A percentile compares a stretch with the other conserved stretches of the same genome.
These are phyloP conservation scores for Neopestalotiopsis clavispora DNA, from an alignment of 2,329 filamentous ascomycete genomes.

Conservation along the genomic window DNA sequence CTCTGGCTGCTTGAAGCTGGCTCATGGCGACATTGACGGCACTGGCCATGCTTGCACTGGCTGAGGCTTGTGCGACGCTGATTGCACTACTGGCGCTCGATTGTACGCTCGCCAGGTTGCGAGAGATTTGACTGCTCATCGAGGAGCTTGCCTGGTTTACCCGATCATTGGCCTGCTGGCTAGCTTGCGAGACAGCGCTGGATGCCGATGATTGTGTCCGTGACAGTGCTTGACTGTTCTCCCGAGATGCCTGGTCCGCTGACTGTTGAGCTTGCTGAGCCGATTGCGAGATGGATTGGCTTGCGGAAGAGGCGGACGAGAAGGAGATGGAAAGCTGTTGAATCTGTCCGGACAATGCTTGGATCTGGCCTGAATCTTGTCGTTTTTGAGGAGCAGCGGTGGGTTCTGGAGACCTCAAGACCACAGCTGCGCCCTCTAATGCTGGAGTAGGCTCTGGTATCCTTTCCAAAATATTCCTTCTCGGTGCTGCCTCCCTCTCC, in stretches of 20 bases:
- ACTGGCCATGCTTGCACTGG: slow-evolving; percentile 59
- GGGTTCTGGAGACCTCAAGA: slow-evolving; percentile 27
- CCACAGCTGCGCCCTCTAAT: slow-evolving; percentile 27
- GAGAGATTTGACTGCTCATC: slow-evolving; percentile 35
- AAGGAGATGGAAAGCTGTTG: slow-evolving; percentile 35
- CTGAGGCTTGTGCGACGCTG: slow-evolving; percentile 55
- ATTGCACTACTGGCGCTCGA: slow-evolving; percentile 45
- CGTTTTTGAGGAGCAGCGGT: slow-evolving; percentile 31
- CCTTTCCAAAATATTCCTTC: slow-evolving; percentile 24
- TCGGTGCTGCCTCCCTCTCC: slow-evolving; percentile 19
- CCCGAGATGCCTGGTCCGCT: slow-evolving; percentile 33
- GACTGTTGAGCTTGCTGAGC: slow-evolving; percentile 34
- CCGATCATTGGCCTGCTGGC: slow-evolving; percentile 29
- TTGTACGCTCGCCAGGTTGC: slow-evolving; percentile 29
- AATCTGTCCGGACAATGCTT: slow-evolving; percentile 35
- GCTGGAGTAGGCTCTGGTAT: slow-evolving; percentile 21
- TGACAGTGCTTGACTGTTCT: slow-evolving; percentile 33
- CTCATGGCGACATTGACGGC: slow-evolving; percentile 46
- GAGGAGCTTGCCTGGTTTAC: slow-evolving; percentile 31
- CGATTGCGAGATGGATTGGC: slow-evolving; percentile 35
- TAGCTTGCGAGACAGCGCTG: slow-evolving; percentile 32
- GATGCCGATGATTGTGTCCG: slow-evolving; percentile 36
- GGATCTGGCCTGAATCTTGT: slow-evolving; percentile 34
- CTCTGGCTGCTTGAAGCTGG: slow-evolving; percentile 30
- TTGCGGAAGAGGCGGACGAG: slow-evolving; percentile 35